Evolutionary conservation across 2,329 filamentous ascomycete genomes (phyloP), one percentile per base, ranked within the genome.

Genomic region (Cytospora chrysosperma): DNA sequence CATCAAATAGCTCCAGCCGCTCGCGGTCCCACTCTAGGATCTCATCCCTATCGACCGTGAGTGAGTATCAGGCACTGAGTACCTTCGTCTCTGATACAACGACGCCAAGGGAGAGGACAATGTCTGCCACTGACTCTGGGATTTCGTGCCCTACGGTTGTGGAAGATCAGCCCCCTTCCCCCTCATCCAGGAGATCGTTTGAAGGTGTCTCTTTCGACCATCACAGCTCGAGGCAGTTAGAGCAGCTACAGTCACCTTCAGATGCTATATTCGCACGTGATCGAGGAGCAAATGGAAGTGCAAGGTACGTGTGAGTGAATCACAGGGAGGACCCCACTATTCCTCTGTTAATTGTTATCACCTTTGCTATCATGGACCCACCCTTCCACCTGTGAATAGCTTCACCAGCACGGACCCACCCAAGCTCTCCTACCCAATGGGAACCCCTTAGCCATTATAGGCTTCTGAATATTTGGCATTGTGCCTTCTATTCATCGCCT

Each of bases 41-140:
- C 56, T 85, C 83, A 1, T 85, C 83, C 0, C 75, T 80, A 51
- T 85, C 83, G 1, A 85, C 82, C 0, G 75, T 81, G 26, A 78
- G 79, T 57, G 78, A 78, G 12, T 71, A 75, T 9, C 75, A 77
- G 62, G 70, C 73, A 15, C 69, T 76, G 49, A 71, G 70, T 17
- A 68, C 73, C 12, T 70, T 75, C 7, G 66, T 75, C 24, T 71
- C 74, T 26, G 78, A 82, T 52, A 72, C 77, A 43, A 74, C 77
- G 47, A 74, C 75, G 6, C 69, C 72, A 4, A 68, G 76, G 21
- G 78, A 81, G 57, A 71, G 74, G 24, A 77, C 73, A 62, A 66
- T 75, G 49, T 73, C 72, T 15, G 68, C 68, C 10, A 63, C 63
- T 7, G 67, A 66, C 34, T 67, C 64, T 26, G 50, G 47, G 27